A percentile compares a stretch with the other conserved stretches of the same genome.
Evolutionary conservation across 2,329 filamentous ascomycete species (phyloP).

Genomic region (Ophiosphaerella herpotricha): DNA sequence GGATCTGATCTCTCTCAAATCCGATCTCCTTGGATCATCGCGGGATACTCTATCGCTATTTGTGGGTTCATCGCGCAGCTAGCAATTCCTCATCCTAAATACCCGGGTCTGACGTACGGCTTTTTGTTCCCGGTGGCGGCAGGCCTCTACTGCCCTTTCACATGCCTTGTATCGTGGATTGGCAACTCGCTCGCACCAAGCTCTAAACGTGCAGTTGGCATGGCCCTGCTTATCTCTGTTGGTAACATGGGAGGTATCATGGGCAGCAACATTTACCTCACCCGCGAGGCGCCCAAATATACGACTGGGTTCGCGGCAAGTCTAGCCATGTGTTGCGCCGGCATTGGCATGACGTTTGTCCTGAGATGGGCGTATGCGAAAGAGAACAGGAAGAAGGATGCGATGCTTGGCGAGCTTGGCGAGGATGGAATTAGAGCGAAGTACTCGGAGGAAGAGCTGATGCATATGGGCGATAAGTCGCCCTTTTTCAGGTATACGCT

Average conservation of each 20-base stretch:
- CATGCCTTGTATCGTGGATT: conserved; percentile 43
- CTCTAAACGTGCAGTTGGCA: conserved; percentile 50
- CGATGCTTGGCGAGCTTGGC: conserved; percentile 30
- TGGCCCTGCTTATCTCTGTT: conserved; percentile 54
- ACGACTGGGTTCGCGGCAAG: conserved; percentile 56
- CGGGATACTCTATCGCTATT: conserved; percentile 55
- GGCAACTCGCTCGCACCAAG: conserved; percentile 41
- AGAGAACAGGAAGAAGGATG: conserved; percentile 36
- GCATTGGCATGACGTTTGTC: conserved; percentile 51
- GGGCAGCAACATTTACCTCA: conserved; percentile 57
- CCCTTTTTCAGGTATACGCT: conserved; percentile 50
- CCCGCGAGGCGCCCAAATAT: conserved; percentile 55
- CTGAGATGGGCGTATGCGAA: conserved; percentile 49
- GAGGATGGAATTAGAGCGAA: conserved; percentile 42
- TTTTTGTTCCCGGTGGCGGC: conserved; percentile 47
- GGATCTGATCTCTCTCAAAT: conserved; percentile 57
- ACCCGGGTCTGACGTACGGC: conserved; percentile 52
- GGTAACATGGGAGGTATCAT: conserved; percentile 54
- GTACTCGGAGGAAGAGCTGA: conserved; percentile 47
- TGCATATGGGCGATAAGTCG: conserved; percentile 49
- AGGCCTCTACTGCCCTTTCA: conserved; percentile 44
- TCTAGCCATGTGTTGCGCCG: conserved; percentile 52
- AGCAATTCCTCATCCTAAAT: conserved; percentile 46
- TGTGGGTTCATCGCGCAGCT: conserved; percentile 63
- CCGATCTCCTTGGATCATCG: conserved; percentile 60